A percentile compares a stretch with the other conserved stretches of the same genome.
phyloP scores from a whole-genome alignment of 805 yeast species.

The Saccharomyces jurei region DNA sequence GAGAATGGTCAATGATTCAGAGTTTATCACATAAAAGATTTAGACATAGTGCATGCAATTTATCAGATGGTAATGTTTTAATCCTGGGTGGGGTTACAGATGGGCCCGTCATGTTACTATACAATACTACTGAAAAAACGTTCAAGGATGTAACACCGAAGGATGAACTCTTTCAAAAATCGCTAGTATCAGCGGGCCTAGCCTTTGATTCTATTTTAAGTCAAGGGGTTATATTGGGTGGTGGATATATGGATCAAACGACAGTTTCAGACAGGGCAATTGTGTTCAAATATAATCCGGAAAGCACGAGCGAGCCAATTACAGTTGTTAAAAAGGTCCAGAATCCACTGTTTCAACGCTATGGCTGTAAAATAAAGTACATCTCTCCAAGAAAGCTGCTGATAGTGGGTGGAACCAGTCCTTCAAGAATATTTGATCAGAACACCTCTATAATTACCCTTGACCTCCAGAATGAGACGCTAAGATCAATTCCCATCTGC shows the following conservation, averaged over 20 bases:
- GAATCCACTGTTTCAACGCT: constrained; percentile 36
- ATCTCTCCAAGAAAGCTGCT: constrained; percentile 32
- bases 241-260: constrained; percentile 17
- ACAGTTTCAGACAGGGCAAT: constrained; percentile 25
- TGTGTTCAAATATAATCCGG: constrained; percentile 24
- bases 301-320: constrained; percentile 10
- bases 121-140: constrained; percentile 9
- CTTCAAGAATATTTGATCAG: constrained; percentile 29
- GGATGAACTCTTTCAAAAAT: constrained; percentile 14
- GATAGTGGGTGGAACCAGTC: constrained; percentile 53
- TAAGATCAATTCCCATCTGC: constrained; percentile 27
- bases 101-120: constrained; percentile 15
- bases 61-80: constrained; percentile 29
- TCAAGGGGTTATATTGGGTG: constrained; percentile 20
- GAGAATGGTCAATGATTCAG: constrained; percentile 35
- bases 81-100: constrained; percentile 44
- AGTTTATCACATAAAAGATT: constrained; percentile 40
- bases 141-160: constrained; percentile 9
- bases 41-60: constrained; percentile 40
- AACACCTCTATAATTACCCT: constrained; percentile 33
- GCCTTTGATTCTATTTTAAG: constrained; percentile 7
- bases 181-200: constrained; percentile 17
- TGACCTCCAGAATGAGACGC: constrained; percentile 14
- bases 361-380: constrained; percentile 39
- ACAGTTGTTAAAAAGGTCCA: constrained; percentile 11